These are phyloP conservation scores for Gossypium schwendimanii DNA, from an alignment of 441 rosid species.

Conservation along the genomic window DNA sequence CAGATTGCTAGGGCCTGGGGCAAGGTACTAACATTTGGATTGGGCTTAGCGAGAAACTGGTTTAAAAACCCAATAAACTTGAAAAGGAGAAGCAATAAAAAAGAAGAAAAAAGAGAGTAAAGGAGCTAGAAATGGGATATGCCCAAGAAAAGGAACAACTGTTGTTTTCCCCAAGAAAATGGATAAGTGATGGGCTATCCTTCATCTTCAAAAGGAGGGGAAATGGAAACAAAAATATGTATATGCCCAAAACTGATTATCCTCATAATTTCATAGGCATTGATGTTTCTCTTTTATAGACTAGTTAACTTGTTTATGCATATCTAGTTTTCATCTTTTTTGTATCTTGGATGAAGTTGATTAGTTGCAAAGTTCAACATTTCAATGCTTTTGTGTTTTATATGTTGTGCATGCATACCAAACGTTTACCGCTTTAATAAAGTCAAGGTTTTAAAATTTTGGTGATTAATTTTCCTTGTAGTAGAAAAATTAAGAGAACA, in stretches of 20 bases:
- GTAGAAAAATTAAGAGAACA: no score
- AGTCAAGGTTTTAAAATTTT: no score
- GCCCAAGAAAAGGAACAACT: constrained; percentile 12
- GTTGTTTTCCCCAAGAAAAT: constrained; percentile 14
- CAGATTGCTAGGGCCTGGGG: not conserved
- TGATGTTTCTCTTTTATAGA: not conserved
- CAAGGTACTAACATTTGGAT: not conserved
- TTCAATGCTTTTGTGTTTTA: no score
- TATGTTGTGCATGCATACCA: no score
- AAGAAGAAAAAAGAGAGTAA: no score
- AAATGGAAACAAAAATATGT: constrained; percentile 15
- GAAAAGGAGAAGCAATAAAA: not conserved
- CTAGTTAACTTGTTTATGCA: not conserved
- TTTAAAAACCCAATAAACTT: not conserved
- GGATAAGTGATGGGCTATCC: constrained; percentile 22
- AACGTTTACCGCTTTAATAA: no score
- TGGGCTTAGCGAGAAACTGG: not conserved
- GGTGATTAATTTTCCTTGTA: no score
- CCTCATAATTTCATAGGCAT: constrained; percentile 16
- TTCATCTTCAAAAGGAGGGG: constrained; percentile 1
- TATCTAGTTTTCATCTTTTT: not conserved
- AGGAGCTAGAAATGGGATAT: constrained; percentile 11
- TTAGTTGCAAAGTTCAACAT: no score
- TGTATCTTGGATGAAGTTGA: no score
- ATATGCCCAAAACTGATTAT: constrained; percentile 30